These are phyloP conservation scores for Clitopilus hobsonii DNA, from an alignment of 768 basidiomycete genomes.

Conservation along the genomic window DNA sequence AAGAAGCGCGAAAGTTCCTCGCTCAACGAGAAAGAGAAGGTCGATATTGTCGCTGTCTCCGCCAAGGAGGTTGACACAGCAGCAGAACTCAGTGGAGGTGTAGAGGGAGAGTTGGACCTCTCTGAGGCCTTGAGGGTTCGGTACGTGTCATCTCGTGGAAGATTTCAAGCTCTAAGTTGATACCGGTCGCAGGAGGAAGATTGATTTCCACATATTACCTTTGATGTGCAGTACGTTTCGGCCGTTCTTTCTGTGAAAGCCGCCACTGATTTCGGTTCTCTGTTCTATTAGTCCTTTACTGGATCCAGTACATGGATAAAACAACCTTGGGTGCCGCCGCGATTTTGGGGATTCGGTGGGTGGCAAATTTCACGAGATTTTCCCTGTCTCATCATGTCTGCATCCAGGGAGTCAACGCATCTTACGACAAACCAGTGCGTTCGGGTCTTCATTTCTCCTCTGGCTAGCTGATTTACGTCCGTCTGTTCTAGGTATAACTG, in stretches of 20 bases:
- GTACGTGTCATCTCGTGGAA: constrained; percentile 23
- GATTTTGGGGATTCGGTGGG: constrained; percentile 66
- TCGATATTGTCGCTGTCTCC: constrained; percentile 32
- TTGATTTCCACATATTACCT: constrained; percentile 63
- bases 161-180: neutral
- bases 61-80: constrained; percentile 56
- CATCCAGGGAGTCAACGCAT: constrained; percentile 51
- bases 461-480: neutral
- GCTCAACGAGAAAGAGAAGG: too few species aligned
- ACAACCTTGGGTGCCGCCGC: constrained; percentile 63
- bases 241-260: neutral
- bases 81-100: constrained; percentile 46
- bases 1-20: too few species aligned
- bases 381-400: neutral
- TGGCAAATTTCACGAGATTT: neutral
- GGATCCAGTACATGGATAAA: constrained; percentile 82
- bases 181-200: constrained; percentile 36
- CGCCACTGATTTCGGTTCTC: neutral
- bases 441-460: neutral
- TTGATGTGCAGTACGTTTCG: constrained; percentile 65
- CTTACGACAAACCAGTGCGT: constrained; percentile 61
- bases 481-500: constrained; percentile 55
- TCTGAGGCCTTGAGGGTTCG: constrained; percentile 47
- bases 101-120: constrained; percentile 41
- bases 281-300: constrained; percentile 35